These are phyloP conservation scores for Jackrogersella multiformis DNA, from an alignment of 495 filamentous ascomycete genomes.

Conservation along the genomic window DNA sequence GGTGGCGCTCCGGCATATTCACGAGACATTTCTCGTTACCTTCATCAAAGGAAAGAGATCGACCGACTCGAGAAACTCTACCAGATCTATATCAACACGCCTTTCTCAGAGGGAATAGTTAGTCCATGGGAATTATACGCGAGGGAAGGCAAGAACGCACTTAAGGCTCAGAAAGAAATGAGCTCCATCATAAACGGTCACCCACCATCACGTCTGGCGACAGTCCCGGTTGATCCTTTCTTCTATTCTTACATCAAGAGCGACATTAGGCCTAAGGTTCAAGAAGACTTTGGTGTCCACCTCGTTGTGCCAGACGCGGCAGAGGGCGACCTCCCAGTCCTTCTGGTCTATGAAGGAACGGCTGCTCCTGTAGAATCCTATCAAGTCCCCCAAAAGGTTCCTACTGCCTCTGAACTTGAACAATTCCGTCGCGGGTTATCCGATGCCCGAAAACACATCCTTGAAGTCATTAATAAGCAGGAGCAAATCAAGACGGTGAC, in stretches of 20 bases:
- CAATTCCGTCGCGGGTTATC: conserved; percentile 74
- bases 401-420: conserved; percentile 64
- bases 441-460: conserved; percentile 76
- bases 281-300: conserved; percentile 79
- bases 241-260: conserved; percentile 80
- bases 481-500: conserved; percentile 70
- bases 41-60: conserved; percentile 78
- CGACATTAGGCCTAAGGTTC: conserved; percentile 68
- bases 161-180: conserved; percentile 83
- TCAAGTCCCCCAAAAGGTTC: conserved; percentile 70
- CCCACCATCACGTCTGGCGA: conserved; percentile 76
- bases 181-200: conserved; percentile 80
- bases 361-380: conserved; percentile 65
- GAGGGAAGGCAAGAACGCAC: conserved; percentile 81
- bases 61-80: conserved; percentile 79
- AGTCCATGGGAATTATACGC: conserved; percentile 86
- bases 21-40: conserved; percentile 82
- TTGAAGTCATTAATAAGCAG: conserved; percentile 74
- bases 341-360: conserved; percentile 85
- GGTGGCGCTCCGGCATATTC: conserved; percentile 78
- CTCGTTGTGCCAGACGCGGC: conserved; percentile 74
- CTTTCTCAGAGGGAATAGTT: conserved; percentile 66
- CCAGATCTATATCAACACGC: conserved; percentile 82
- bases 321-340: conserved; percentile 66
- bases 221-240: conserved; percentile 81